phyloP scores from a whole-genome alignment of 345 rosid genomes.

The Moricandia moricandioides region DNA sequence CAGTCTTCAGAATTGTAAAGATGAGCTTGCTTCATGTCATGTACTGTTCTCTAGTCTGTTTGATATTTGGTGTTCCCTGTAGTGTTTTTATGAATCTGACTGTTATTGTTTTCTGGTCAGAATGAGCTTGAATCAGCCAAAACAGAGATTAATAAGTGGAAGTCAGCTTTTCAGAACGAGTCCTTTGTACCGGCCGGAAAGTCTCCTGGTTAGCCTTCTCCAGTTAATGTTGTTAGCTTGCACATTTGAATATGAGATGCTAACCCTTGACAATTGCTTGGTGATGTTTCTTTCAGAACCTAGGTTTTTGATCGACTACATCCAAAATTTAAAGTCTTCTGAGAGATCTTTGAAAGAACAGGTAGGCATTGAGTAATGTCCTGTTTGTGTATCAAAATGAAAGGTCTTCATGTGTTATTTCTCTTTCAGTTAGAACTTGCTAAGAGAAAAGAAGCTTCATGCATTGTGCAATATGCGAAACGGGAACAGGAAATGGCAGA shows the following conservation, averaged over 20 bases:
- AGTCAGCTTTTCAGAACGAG: constrained; percentile 73
- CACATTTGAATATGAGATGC: constrained; percentile 10
- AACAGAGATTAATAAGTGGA: constrained; percentile 80
- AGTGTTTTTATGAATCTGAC: neutral
- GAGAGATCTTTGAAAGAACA: constrained; percentile 87
- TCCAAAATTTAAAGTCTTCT: constrained; percentile 76
- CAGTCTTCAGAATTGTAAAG: constrained; percentile 84
- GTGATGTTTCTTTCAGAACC: constrained; percentile 58
- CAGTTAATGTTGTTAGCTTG: neutral
- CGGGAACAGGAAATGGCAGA: constrained; percentile 95
- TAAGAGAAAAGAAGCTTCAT: constrained; percentile 96
- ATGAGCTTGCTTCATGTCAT: constrained; percentile 67
- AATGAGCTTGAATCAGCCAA: constrained; percentile 75
- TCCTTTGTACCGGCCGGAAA: constrained; percentile 60
- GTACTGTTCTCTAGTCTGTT: constrained; percentile 43
- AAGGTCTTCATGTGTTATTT: constrained; percentile 17
- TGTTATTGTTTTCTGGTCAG: constrained; percentile 35
- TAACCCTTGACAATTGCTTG: constrained; percentile 8
- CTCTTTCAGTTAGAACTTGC: constrained; percentile 78
- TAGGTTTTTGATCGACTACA: constrained; percentile 59
- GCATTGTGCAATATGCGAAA: constrained; percentile 91
- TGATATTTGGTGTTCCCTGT: neutral
- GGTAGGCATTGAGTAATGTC: constrained; percentile 46
- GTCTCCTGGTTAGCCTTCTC: constrained; percentile 69
- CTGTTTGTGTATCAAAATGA: constrained; percentile 1